These are phyloP conservation scores for Edaphochlamys debaryana DNA, from an alignment of 139 green algal species.

Conservation along the genomic window DNA sequence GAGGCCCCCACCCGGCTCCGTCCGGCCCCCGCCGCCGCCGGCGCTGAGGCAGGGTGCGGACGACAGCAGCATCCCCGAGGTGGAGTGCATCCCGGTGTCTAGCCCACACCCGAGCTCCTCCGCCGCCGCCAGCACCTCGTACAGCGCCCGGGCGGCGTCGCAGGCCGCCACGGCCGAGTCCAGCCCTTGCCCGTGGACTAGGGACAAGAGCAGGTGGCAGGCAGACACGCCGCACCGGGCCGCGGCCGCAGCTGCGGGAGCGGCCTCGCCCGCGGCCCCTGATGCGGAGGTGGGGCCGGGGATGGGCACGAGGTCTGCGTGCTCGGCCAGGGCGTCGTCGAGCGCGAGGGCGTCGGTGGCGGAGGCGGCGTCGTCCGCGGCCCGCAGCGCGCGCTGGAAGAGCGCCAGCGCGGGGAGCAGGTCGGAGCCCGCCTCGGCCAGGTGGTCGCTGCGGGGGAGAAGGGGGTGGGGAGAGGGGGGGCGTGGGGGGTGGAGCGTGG, in stretches of 20 bases:
- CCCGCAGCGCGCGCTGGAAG: not conserved
- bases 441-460: no score
- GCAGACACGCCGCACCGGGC: not conserved
- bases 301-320: not conserved
- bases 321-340: not conserved
- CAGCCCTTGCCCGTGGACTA: not conserved
- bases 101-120: no score
- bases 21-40: no score
- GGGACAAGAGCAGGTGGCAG: conserved; percentile 2
- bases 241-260: not conserved
- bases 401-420: conserved; percentile 5
- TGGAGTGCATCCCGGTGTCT: no score
- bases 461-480: no score
- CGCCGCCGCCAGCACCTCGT: not conserved
- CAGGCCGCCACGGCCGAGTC: not conserved
- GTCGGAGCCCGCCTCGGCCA: not conserved
- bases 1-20: no score
- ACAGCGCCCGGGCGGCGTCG: not conserved
- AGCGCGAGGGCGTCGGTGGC: not conserved
- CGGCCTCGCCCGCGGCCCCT: not conserved
- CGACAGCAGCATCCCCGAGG: no score
- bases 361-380: not conserved
- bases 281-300: no score
- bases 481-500: no score
- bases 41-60: no score